Conservation (phyloP, 345 rosid species). For the Fremontodendron californicum region DNA sequence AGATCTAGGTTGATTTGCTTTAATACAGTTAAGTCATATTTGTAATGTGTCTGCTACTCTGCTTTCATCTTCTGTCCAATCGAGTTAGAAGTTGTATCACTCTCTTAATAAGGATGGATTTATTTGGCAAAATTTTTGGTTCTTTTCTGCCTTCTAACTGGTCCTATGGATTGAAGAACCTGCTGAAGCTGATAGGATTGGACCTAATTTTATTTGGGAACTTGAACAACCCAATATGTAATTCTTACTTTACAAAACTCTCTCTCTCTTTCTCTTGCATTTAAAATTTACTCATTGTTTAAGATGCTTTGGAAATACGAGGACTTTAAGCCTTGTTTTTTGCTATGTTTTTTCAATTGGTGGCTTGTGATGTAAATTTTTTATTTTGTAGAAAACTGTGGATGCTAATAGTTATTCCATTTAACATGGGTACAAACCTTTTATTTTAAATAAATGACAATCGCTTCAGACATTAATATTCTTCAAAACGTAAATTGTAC, state of each 20-base stretch:
- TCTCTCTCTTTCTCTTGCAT: neutral
- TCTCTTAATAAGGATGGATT: neutral
- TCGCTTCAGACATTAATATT: neutral
- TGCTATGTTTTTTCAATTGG: neutral
- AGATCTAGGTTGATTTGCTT: neutral
- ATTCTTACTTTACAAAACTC: too few relatives aligned
- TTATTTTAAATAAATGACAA: neutral
- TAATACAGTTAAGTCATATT: neutral
- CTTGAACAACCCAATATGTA: neutral
- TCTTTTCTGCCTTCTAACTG: neutral
- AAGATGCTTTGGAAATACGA: neutral
- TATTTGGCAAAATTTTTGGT: neutral
- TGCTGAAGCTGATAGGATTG: neutral
- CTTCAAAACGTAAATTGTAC: too few relatives aligned
- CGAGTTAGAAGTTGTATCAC: neutral
- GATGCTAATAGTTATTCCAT: neutral
- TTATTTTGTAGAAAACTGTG: neutral
- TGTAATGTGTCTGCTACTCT: neutral
- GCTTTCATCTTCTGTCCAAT: slow-evolving; percentile 7
- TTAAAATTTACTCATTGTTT: neutral
- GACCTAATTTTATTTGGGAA: neutral
- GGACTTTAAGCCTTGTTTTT: neutral
- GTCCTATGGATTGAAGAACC: neutral
- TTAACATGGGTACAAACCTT: neutral
- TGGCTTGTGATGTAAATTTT: neutral